Percentiles rank a stretch among this genome's conserved stretches.
These are phyloP conservation scores for Emmonsia crescens DNA, from an alignment of 2,329 filamentous ascomycete species.

Conservation along the genomic window DNA sequence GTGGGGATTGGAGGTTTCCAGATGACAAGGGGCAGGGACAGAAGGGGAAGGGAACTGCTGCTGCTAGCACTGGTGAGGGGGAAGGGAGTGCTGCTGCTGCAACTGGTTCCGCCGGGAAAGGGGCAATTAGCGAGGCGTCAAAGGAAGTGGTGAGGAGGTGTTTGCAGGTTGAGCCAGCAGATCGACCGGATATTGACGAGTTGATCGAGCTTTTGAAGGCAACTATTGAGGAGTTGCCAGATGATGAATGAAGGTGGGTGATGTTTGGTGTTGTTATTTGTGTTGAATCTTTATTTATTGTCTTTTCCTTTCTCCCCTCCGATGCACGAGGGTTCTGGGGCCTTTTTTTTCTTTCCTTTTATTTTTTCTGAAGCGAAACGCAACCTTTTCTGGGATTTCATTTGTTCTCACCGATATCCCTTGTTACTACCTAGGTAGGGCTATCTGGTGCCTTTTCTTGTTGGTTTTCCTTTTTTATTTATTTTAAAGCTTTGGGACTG, in stretches of 20 bases:
- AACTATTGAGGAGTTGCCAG: slow-evolving; percentile 45
- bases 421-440: neutral
- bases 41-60: slow-evolving; percentile 38
- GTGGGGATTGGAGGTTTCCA: slow-evolving; percentile 93
- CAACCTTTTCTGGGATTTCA: neutral
- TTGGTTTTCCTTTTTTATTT: slow-evolving; percentile 26
- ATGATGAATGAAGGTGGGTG: neutral
- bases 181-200: slow-evolving; percentile 78
- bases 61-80: slow-evolving; percentile 17
- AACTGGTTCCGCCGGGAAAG: slow-evolving; percentile 13
- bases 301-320: neutral
- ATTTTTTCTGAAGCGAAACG: neutral
- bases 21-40: slow-evolving; percentile 57
- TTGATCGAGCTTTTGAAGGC: slow-evolving; percentile 68
- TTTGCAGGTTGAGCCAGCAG: slow-evolving; percentile 72
- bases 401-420: neutral
- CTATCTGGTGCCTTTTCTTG: neutral
- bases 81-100: slow-evolving; percentile 18
- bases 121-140: slow-evolving; percentile 62
- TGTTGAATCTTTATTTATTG: neutral
- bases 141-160: slow-evolving; percentile 82
- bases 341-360: neutral
- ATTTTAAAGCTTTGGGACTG: neutral
- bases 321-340: neutral
- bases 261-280: neutral